Evolutionary conservation across 75 land plant genomes (phyloP).

Genomic region (Picea glauca): DNA sequence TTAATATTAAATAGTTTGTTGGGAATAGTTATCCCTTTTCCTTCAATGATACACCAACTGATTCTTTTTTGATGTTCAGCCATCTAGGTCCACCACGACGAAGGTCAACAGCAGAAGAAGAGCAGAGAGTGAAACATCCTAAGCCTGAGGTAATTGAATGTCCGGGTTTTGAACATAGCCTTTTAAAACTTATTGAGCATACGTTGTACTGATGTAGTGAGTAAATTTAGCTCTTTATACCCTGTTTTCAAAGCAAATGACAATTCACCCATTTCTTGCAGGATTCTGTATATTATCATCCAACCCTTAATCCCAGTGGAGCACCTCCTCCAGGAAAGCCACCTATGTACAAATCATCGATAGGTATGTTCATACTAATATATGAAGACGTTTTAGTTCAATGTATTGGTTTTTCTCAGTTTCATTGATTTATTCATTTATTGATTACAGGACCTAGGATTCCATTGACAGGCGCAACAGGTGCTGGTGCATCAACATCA

Average conservation of each 20-base stretch:
- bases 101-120: slow-evolving; percentile 82
- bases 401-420: background rate
- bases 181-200: background rate
- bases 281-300: slow-evolving; percentile 98
- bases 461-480: slow-evolving; percentile 55
- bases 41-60: background rate
- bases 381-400: background rate
- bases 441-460: slow-evolving; percentile 76
- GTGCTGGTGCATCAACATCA: slow-evolving; percentile 53
- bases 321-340: slow-evolving; percentile 99
- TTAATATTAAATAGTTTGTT: background rate
- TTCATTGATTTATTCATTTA: background rate
- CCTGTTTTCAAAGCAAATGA: background rate
- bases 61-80: slow-evolving; percentile 28
- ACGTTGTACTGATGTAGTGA: background rate
- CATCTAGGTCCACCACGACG: slow-evolving; percentile 83
- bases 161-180: background rate
- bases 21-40: background rate
- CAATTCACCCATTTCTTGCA: slow-evolving; percentile 19
- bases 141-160: slow-evolving; percentile 71
- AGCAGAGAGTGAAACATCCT: slow-evolving; percentile 71
- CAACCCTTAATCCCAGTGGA: slow-evolving; percentile 93
- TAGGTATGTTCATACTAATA: slow-evolving; percentile 48
- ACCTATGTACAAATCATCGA: slow-evolving; percentile 96
- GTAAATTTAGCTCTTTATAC: background rate